Conservation (phyloP, 1,284 basidiomycete genomes). For the Quambalaria eucalypti region DNA sequence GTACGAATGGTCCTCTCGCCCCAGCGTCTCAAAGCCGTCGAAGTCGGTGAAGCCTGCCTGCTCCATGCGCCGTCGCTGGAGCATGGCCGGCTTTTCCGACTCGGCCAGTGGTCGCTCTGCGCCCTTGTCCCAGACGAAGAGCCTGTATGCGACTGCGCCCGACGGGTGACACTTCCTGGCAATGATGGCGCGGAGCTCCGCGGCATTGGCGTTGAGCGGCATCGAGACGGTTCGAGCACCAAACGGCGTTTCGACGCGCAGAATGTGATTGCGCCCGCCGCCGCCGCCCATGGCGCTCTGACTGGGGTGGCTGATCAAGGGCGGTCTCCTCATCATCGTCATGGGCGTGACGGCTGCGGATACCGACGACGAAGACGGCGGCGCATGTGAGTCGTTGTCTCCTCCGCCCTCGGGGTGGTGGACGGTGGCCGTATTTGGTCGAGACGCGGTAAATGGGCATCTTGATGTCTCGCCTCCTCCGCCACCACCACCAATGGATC, state of each 20-base stretch:
- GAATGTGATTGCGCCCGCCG: conserved; percentile 43
- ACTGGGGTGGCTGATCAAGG: background rate
- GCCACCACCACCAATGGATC: too few relatives aligned
- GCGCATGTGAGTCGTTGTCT: conserved; percentile 14
- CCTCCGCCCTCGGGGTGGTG: conserved; percentile 18
- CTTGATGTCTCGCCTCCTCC: too few relatives aligned
- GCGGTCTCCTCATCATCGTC: conserved; percentile 20
- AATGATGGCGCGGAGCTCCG: conserved; percentile 51
- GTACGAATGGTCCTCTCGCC: conserved; percentile 72
- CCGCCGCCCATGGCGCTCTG: background rate
- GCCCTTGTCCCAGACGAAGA: conserved; percentile 45
- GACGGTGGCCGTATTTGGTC: too few relatives aligned
- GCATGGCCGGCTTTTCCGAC: conserved; percentile 74
- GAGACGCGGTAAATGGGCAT: too few relatives aligned
- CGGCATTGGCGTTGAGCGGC: conserved; percentile 61
- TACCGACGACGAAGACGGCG: conserved; percentile 9
- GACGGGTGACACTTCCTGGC: conserved; percentile 21
- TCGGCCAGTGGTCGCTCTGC: conserved; percentile 48
- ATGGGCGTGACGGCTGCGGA: conserved; percentile 14
- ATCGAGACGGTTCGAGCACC: conserved; percentile 55
- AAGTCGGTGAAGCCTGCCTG: conserved; percentile 80
- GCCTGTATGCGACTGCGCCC: conserved; percentile 31
- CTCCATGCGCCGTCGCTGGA: conserved; percentile 72
- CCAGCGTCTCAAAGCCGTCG: conserved; percentile 72
- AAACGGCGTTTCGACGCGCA: conserved; percentile 59